These are phyloP conservation scores for Biscogniauxia mediterranea DNA, from an alignment of 2,329 filamentous ascomycete species.

Conservation along the genomic window DNA sequence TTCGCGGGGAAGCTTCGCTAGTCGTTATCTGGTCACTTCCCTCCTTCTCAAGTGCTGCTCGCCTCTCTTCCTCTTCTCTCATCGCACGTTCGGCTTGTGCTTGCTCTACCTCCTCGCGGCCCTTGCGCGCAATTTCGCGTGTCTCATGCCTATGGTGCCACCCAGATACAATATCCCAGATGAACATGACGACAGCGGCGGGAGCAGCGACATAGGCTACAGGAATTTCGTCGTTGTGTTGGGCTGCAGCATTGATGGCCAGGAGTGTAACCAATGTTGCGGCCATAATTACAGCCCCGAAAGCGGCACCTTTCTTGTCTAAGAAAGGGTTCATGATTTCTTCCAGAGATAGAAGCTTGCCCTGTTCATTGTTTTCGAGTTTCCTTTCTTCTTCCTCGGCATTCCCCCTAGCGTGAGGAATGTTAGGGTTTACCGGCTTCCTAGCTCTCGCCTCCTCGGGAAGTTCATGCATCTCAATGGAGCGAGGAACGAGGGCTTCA, in stretches of 20 bases:
- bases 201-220: slow-evolving; percentile 70
- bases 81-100: slow-evolving; percentile 39
- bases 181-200: slow-evolving; percentile 66
- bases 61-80: slow-evolving; percentile 33
- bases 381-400: slow-evolving; percentile 50
- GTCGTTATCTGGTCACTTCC: neutral
- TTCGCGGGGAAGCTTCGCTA: neutral
- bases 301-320: slow-evolving; percentile 63
- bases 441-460: slow-evolving; percentile 53
- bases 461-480: slow-evolving; percentile 68
- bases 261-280: slow-evolving; percentile 64
- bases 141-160: slow-evolving; percentile 64
- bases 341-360: slow-evolving; percentile 59
- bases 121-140: slow-evolving; percentile 57
- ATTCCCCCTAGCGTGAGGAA: slow-evolving; percentile 60
- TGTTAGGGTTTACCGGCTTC: slow-evolving; percentile 69
- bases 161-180: slow-evolving; percentile 63
- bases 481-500: slow-evolving; percentile 60
- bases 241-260: slow-evolving; percentile 60
- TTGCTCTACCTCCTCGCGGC: slow-evolving; percentile 47
- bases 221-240: slow-evolving; percentile 48
- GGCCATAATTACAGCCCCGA: slow-evolving; percentile 66
- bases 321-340: slow-evolving; percentile 76
- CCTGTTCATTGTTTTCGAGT: slow-evolving; percentile 46
- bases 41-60: slow-evolving; percentile 9